Evolutionary conservation across 2,329 filamentous ascomycete genomes (phyloP), one percentile per base, ranked within the genome.

Genomic region (Parafenestella ontariensis): DNA sequence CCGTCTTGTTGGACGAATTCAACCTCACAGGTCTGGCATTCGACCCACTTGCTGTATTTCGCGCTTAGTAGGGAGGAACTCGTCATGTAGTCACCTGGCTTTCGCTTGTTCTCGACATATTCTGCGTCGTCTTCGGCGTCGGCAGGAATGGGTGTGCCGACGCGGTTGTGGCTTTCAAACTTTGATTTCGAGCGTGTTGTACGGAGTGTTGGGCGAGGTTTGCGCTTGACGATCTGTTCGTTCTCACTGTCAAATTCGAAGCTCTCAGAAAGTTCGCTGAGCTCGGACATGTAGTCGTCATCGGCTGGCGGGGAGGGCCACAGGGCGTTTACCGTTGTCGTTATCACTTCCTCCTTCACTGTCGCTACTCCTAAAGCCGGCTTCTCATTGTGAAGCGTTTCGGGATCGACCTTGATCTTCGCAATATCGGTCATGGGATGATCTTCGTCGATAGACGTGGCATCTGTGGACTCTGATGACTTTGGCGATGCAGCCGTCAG

Each of bases 1-100:
- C 91, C 92, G 60, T 98, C 90, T 36, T 87, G 83, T 74, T 98
- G 94, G 5, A 98, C 89, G 71, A 98, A 99, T 55, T 88, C 86
- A 1, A 84, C 83, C 45, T 86, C 85, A 77, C 95, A 99, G 23
- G 90, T 92, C 46, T 87, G 90, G 77, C 95, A 99, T 59, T 92
- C 86, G 40, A 96, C 90, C 94, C 93, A 98, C 52, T 85, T 70
- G 82, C 92, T 81, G 81, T 92, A 81, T 78, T 89, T 87, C 58
- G 92, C 88, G 0, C 87, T 87, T 0, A 97, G 85, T 0, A 97
- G 82, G 11, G 88, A 81, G 0, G 87, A 83, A 0, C 92, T 96
- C 18, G 94, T 86, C 26, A 91, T 88, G 76, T 98, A 98, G 76
- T 84, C 75, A 66, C 82, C 71, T 53, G 81, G 74, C 41, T 67